Evolutionary conservation across 176 grass and related monocot species (phyloP).

Genomic region (Saccharum spontaneum): DNA sequence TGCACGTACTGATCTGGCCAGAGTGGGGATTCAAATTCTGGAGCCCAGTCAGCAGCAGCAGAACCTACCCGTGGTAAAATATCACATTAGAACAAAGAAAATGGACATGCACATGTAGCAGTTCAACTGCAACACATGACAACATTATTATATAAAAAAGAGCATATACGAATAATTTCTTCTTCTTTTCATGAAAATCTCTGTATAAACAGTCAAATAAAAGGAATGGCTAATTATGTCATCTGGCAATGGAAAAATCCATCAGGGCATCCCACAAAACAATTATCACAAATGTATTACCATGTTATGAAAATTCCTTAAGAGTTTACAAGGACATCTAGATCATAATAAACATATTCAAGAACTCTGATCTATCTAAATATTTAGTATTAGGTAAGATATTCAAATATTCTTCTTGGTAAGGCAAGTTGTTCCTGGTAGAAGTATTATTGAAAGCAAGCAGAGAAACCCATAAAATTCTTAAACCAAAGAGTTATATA

Average conservation of each 20-base stretch:
- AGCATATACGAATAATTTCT: not conserved
- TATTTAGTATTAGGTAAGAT: not conserved
- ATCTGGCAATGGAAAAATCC: not conserved
- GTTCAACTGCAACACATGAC: not conserved
- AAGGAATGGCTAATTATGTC: not conserved
- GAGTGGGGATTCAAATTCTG: constrained; percentile 38
- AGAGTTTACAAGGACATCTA: not conserved
- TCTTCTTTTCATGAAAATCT: not conserved
- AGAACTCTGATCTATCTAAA: not conserved
- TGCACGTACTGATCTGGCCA: constrained; percentile 47
- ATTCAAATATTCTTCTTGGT: not conserved
- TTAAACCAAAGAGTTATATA: not conserved
- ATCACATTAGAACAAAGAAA: constrained; percentile 1
- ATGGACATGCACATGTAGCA: not conserved
- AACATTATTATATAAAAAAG: not conserved
- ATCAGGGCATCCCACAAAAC: not conserved
- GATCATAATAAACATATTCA: not conserved
- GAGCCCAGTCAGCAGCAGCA: constrained; percentile 59
- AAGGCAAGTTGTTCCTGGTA: not conserved
- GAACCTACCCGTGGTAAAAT: constrained; percentile 43
- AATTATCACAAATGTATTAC: not conserved
- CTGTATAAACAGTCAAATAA: not conserved
- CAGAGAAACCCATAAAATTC: not conserved
- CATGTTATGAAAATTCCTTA: not conserved
- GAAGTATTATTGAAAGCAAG: not conserved